A percentile compares a stretch with the other conserved stretches of the same genome.
These are phyloP conservation scores for Hemileia vastatrix DNA, from an alignment of 1,284 basidiomycete species.

Conservation along the genomic window DNA sequence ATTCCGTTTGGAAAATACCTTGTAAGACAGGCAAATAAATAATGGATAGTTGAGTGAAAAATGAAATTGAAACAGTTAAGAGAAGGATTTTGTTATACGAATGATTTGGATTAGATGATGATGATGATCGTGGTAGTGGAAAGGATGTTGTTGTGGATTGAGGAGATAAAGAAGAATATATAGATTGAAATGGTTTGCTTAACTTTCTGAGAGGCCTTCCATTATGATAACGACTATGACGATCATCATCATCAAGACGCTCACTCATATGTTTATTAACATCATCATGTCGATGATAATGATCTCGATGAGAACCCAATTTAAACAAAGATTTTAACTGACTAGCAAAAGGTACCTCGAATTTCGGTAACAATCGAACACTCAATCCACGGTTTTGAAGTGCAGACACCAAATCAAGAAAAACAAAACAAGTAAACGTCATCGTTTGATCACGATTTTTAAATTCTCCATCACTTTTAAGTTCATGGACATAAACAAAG, in stretches of 20 bases:
- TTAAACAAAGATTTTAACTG: no score
- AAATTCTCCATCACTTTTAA: conserved; percentile 64
- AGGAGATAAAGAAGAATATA: conserved; percentile 19
- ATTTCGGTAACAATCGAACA: conserved; percentile 27
- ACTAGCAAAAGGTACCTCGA: no score
- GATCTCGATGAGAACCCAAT: no score
- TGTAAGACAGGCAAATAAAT: conserved; percentile 88
- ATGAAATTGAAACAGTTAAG: conserved; percentile 71
- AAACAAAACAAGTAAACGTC: conserved; percentile 95
- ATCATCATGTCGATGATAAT: no score
- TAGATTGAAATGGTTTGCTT: neutral
- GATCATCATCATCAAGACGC: no score
- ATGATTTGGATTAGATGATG: conserved; percentile 24
- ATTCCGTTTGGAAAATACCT: conserved; percentile 82
- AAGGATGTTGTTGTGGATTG: no score
- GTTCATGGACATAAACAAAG: conserved; percentile 73
- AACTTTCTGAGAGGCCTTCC: neutral
- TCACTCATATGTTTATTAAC: no score
- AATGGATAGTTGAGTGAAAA: conserved; percentile 69
- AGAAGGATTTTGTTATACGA: conserved; percentile 78
- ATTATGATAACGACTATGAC: conserved; percentile 31
- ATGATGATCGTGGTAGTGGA: no score
- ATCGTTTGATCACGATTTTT: conserved; percentile 82
- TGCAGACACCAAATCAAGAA: conserved; percentile 89
- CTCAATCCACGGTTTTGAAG: conserved; percentile 84